Conservation (phyloP, 2,329 filamentous ascomycete species). For the Aspergillus calidoustus region DNA sequence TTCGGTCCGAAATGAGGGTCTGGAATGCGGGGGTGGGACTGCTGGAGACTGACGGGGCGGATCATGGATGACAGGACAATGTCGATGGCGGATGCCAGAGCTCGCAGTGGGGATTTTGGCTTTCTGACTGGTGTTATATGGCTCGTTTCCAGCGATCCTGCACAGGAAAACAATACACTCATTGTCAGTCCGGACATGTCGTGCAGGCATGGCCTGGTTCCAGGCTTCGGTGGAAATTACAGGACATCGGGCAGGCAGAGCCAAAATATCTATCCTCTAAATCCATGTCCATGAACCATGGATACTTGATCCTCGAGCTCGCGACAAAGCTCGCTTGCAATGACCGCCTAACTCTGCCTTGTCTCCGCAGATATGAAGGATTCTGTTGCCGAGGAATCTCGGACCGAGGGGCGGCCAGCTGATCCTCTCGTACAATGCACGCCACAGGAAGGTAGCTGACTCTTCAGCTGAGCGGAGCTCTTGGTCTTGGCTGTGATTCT, state of each 20-base stretch:
- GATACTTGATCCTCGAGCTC: not conserved
- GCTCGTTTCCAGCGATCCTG: no score
- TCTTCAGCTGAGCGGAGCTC: not conserved
- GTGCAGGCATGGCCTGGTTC: no score
- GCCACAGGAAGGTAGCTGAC: not conserved
- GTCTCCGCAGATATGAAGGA: not conserved
- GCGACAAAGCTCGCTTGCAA: no score
- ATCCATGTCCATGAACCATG: not conserved
- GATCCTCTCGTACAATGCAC: not conserved
- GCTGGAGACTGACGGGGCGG: not conserved
- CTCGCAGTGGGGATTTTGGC: not conserved
- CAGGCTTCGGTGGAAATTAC: not conserved
- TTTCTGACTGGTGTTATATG: not conserved
- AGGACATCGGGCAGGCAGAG: not conserved
- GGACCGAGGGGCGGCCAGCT: conserved; percentile 2
- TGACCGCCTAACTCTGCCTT: no score
- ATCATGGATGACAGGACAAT: not conserved
- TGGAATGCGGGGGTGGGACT: not conserved
- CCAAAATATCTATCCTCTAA: not conserved
- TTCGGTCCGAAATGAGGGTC: not conserved
- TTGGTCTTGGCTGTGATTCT: no score
- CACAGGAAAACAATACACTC: no score
- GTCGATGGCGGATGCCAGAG: no score
- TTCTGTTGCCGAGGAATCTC: conserved; percentile 8
- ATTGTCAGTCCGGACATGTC: no score